Evolutionary conservation across 2,329 filamentous ascomycete genomes (phyloP).

Genomic region (Chaetomium strumarium): DNA sequence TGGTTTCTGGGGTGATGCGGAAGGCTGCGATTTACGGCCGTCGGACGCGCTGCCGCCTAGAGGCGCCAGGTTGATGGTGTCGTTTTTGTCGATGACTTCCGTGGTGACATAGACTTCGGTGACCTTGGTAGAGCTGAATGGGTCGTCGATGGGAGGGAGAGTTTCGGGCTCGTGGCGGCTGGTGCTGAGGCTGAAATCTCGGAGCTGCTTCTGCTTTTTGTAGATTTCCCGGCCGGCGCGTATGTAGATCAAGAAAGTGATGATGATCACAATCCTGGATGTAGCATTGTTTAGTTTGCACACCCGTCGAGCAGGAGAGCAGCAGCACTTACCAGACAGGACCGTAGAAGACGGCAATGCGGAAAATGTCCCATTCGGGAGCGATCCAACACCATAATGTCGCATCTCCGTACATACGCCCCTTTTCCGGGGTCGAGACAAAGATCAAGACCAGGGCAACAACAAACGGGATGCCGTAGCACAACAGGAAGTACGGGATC

Average conservation of each 20-base stretch:
- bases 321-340: conserved; percentile 54
- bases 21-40: conserved; percentile 21
- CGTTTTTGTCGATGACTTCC: conserved; percentile 35
- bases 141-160: conserved; percentile 36
- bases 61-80: conserved; percentile 31
- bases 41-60: conserved; percentile 20
- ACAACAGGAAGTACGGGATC: conserved; percentile 60
- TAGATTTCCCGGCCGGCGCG: conserved; percentile 63
- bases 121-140: conserved; percentile 46
- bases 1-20: conserved; percentile 3
- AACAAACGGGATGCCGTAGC: conserved; percentile 68
- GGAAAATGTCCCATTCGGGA: conserved; percentile 60
- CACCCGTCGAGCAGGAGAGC: background rate
- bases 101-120: conserved; percentile 60
- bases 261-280: conserved; percentile 53
- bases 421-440: conserved; percentile 43
- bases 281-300: conserved; percentile 14
- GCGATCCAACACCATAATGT: conserved; percentile 78
- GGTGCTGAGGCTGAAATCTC: conserved; percentile 49
- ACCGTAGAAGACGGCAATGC: conserved; percentile 69
- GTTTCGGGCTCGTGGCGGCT: conserved; percentile 40
- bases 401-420: conserved; percentile 67
- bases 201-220: conserved; percentile 57
- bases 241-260: conserved; percentile 61
- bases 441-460: conserved; percentile 65